Evolutionary conservation across 2,329 filamentous ascomycete species (phyloP).

Genomic region (Venturia asperata): DNA sequence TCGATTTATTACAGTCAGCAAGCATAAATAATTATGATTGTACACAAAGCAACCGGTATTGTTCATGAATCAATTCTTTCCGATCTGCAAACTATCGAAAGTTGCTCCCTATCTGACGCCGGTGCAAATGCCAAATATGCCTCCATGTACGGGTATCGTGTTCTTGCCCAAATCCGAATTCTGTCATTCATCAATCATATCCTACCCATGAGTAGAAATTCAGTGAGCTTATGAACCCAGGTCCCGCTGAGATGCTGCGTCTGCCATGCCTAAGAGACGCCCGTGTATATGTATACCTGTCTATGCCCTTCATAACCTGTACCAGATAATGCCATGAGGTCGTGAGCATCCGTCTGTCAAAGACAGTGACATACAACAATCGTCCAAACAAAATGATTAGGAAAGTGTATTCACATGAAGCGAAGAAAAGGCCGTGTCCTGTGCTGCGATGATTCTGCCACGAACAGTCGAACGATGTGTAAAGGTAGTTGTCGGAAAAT

Average conservation of each 20-base stretch:
- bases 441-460: neutral
- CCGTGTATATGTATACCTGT: neutral
- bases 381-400: neutral
- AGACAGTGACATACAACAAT: neutral
- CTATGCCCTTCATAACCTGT: neutral
- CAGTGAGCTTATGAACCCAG: neutral
- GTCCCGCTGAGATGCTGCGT: neutral
- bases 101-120: neutral
- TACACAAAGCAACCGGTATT: neutral
- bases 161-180: neutral
- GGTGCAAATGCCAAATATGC: neutral
- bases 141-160: slow-evolving; percentile 3
- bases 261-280: neutral
- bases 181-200: slow-evolving; percentile 2
- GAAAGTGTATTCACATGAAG: slow-evolving; percentile 4
- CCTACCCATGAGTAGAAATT: neutral
- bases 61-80: neutral
- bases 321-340: neutral
- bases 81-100: neutral
- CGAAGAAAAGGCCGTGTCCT: neutral
- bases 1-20: too few species aligned
- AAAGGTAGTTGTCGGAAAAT: neutral
- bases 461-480: neutral
- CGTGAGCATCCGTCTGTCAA: neutral
- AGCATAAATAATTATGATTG: too few species aligned